These are phyloP conservation scores for Lupinus albus DNA, from an alignment of 306 rosid species.

Conservation along the genomic window DNA sequence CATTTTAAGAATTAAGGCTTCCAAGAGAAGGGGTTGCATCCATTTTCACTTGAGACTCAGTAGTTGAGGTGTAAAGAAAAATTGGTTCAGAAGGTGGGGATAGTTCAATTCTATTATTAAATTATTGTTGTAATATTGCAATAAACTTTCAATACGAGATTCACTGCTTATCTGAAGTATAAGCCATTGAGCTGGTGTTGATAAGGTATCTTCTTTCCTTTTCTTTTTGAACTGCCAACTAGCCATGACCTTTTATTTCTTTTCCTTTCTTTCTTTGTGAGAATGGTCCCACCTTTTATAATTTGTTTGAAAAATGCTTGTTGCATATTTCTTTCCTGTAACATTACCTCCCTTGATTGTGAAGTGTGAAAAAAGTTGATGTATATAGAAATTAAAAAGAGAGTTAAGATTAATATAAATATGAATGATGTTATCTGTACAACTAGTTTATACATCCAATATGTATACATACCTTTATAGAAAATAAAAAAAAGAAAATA, in stretches of 20 bases:
- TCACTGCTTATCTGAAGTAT: background rate
- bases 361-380: too few species aligned
- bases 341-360: background rate
- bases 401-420: too few species aligned
- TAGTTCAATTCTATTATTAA: background rate
- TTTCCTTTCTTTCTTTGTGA: background rate
- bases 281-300: slow-evolving; percentile 41
- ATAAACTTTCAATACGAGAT: background rate
- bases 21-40: slow-evolving; percentile 30
- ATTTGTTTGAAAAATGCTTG: background rate
- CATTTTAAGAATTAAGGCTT: slow-evolving; percentile 31
- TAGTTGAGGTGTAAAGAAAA: too few species aligned
- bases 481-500: too few species aligned
- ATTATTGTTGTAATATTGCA: background rate
- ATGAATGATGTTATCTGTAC: too few species aligned
- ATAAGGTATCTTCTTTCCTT: background rate
- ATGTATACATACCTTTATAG: too few species aligned
- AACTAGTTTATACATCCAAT: too few species aligned
- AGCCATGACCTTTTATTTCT: background rate
- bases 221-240: background rate
- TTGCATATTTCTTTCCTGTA: background rate
- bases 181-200: background rate
- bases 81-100: slow-evolving; percentile 15
- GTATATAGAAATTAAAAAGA: too few species aligned
- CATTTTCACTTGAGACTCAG: too few species aligned